Conservation (phyloP, 352 stramenopile species). For the Phytophthora cryptogea region DNA sequence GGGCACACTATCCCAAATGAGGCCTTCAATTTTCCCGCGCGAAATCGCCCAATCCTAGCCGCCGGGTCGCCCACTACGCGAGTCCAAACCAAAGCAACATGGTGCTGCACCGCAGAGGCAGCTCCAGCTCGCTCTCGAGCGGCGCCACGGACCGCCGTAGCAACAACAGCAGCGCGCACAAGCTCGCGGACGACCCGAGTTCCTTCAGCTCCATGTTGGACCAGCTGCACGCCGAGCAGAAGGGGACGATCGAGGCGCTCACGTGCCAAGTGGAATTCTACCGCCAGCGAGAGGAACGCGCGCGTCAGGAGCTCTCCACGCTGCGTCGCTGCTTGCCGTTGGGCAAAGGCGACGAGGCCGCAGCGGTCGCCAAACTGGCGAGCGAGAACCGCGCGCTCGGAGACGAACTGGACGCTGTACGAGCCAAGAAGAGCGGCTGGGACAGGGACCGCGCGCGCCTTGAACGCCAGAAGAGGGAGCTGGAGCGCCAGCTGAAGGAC, state of each 20-base stretch:
- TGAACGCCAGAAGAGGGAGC: conserved; percentile 49
- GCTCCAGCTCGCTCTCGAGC: conserved; percentile 39
- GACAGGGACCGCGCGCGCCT: conserved; percentile 48
- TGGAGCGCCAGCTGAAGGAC: conserved; percentile 65
- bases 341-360: conserved; percentile 25
- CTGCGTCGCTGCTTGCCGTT: conserved; percentile 47
- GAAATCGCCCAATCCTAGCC: conserved; percentile 9
- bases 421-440: conserved; percentile 44
- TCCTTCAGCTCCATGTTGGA: conserved; percentile 68
- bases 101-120: conserved; percentile 30
- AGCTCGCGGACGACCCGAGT: conserved; percentile 41
- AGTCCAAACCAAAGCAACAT: conserved; percentile 18
- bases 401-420: conserved; percentile 60
- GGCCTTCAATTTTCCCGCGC: conserved; percentile 20
- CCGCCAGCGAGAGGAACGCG: conserved; percentile 70
- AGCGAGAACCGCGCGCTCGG: conserved; percentile 61
- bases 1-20: neutral
- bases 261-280: conserved; percentile 82
- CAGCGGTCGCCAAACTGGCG: conserved; percentile 48
- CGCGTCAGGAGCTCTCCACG: conserved; percentile 65
- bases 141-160: conserved; percentile 24
- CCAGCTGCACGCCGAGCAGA: conserved; percentile 80
- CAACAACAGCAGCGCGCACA: conserved; percentile 25
- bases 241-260: conserved; percentile 82
- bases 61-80: conserved; percentile 22